Evolutionary conservation across 2,329 filamentous ascomycete species (phyloP), one percentile per base, ranked within the genome.

Genomic region (Aspergillus latus): DNA sequence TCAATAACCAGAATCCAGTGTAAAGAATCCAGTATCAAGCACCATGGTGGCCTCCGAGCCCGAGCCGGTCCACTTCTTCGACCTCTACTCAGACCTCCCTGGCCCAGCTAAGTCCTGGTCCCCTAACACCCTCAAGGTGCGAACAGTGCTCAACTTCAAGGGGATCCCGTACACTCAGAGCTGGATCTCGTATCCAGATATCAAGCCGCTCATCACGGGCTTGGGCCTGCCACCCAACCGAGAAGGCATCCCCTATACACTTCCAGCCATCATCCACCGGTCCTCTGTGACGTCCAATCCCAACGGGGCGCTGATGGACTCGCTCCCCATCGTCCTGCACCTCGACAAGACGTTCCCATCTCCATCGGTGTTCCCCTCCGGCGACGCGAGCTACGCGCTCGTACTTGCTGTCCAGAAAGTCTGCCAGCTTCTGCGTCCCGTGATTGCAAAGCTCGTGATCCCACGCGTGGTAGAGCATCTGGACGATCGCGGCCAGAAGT

Each of bases 221-320:
- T 53, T 68, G 15, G 60, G 47, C 4, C 37, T 72, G 2, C 48
- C 59, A 42, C 60, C 68, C 5, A 46, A 60, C 29, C 37, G 54
- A 6, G 11, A 36, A 1, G 52, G 52, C 7, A 52, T 32, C 1
- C 59, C 59, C 0, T 71, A 71, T 52, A 72, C 68, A 1, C 64
- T 72, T n/a, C 69, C 70, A 3, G 63, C 66, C 30, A 72, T 71
- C 48, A 55, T 61, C 28, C 67, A 71, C 53, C 64, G 62, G 40
- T 30, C 57, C 9, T 64, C 63, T 0, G 50, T 66, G 6, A 54
- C 47, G 1, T 54, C 58, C 6, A 68, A 66, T 49, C 47, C 62
- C 0, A 39, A 62, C 28, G 66, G 66, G 5, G 63, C 68, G 6
- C 55, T 72, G 36, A 68, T 67, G 61, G 69, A 72, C 46, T 72